Evolutionary conservation across 2,329 filamentous ascomycete species (phyloP).

Genomic region (Fusarium sp.): DNA sequence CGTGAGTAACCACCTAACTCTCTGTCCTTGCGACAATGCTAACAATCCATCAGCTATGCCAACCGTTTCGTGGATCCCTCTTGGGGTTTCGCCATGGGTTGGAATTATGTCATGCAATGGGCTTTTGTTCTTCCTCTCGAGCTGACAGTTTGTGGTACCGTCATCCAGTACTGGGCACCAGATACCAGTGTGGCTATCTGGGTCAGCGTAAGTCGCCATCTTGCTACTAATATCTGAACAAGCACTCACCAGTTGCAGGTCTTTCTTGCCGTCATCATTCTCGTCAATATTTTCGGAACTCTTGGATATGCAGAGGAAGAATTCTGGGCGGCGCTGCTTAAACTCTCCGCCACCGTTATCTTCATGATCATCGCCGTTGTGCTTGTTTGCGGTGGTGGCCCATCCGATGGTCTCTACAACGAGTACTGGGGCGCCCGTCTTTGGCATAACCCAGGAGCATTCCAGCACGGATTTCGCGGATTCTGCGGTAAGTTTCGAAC

Average conservation of each 20-base stretch:
- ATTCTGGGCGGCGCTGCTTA: constrained; percentile 68
- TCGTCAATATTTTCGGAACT: constrained; percentile 68
- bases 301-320: constrained; percentile 70
- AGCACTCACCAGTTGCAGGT: constrained; percentile 46
- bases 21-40: not conserved
- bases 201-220: constrained; percentile 56
- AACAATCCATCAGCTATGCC: constrained; percentile 54
- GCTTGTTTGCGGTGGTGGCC: constrained; percentile 70
- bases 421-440: constrained; percentile 63
- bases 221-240: rapidly evolving
- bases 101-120: constrained; percentile 62
- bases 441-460: constrained; percentile 66
- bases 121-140: constrained; percentile 61
- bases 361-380: constrained; percentile 74
- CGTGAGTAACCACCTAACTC: constrained; percentile 32
- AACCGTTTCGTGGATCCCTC: constrained; percentile 68
- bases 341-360: constrained; percentile 67
- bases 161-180: constrained; percentile 61
- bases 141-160: constrained; percentile 62
- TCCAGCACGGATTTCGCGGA: constrained; percentile 80
- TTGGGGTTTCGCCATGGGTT: constrained; percentile 59
- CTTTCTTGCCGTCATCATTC: constrained; percentile 64
- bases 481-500: constrained; percentile 67
- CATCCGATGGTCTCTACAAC: constrained; percentile 58
- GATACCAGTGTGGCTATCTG: constrained; percentile 62